phyloP scores from a whole-genome alignment of 805 yeast species.

The Kodamaea kaohsiungensis region DNA sequence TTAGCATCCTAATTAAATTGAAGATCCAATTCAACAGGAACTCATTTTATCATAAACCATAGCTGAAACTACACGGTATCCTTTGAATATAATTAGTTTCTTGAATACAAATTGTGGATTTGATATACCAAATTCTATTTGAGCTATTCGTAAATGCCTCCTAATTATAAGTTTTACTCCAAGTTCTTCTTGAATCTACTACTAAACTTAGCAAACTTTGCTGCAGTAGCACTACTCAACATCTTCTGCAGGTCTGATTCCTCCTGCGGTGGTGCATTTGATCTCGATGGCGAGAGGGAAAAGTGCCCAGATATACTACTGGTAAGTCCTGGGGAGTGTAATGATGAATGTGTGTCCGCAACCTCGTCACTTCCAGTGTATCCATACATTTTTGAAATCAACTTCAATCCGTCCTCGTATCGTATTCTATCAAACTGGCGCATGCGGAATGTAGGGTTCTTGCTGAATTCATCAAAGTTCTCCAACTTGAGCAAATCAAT shows the following conservation, averaged over 20 bases:
- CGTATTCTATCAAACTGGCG: constrained; percentile 70
- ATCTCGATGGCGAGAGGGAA: constrained; percentile 19
- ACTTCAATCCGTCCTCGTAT: constrained; percentile 65
- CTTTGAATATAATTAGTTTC: no score
- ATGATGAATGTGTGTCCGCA: constrained; percentile 10
- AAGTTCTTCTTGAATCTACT: constrained; percentile 16
- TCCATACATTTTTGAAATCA: constrained; percentile 54
- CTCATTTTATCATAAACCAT: no score
- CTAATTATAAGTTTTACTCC: constrained; percentile 7
- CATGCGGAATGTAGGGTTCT: constrained; percentile 43
- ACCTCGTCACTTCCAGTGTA: constrained; percentile 16
- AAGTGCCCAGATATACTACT: neutral
- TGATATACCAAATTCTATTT: no score
- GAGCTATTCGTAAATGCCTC: no score
- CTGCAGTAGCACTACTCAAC: constrained; percentile 20
- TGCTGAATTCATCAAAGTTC: constrained; percentile 62
- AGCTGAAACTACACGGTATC: no score
- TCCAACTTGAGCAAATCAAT: constrained; percentile 70
- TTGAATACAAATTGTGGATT: no score
- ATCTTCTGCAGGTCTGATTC: constrained; percentile 20
- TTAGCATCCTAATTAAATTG: no score
- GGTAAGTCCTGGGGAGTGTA: neutral
- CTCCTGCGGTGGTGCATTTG: neutral
- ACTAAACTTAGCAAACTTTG: constrained; percentile 20
- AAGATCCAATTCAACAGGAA: no score